Percentiles rank a stretch among this genome's conserved stretches.
These are phyloP conservation scores for Discostella stelligeroides DNA, from an alignment of 108 stramenopile genomes.

Conservation along the genomic window DNA sequence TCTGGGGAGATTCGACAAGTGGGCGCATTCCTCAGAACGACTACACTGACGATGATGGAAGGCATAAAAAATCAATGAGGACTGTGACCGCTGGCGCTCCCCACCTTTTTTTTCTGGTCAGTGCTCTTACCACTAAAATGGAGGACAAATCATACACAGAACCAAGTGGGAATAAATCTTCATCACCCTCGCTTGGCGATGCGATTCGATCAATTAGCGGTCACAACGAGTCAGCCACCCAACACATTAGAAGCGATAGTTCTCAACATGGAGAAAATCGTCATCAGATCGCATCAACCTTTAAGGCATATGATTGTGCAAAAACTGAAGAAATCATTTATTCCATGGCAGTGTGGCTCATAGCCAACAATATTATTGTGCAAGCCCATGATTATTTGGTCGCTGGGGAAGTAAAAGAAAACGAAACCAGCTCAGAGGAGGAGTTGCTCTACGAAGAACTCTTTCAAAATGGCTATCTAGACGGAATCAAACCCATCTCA, in stretches of 20 bases:
- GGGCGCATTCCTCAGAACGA: constrained; percentile 40
- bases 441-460: constrained; percentile 17
- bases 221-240: background rate
- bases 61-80: constrained; percentile 26
- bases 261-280: background rate
- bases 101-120: constrained; percentile 43
- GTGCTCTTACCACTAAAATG: constrained; percentile 36
- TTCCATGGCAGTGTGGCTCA: background rate
- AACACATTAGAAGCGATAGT: background rate
- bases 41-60: constrained; percentile 8
- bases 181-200: constrained; percentile 39
- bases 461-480: constrained; percentile 9
- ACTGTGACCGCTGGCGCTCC: constrained; percentile 22
- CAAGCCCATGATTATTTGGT: constrained; percentile 67
- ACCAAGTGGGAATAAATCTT: background rate
- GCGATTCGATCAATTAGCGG: constrained; percentile 29
- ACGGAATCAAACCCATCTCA: constrained; percentile 16
- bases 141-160: background rate
- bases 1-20: constrained; percentile 38
- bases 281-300: background rate
- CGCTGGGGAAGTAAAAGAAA: constrained; percentile 7
- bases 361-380: constrained; percentile 50
- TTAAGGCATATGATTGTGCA: too few species aligned
- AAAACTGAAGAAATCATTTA: constrained; percentile 6
- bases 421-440: background rate